phyloP scores from a whole-genome alignment of 78 protist species.

The Emiliania huxleyi region DNA sequence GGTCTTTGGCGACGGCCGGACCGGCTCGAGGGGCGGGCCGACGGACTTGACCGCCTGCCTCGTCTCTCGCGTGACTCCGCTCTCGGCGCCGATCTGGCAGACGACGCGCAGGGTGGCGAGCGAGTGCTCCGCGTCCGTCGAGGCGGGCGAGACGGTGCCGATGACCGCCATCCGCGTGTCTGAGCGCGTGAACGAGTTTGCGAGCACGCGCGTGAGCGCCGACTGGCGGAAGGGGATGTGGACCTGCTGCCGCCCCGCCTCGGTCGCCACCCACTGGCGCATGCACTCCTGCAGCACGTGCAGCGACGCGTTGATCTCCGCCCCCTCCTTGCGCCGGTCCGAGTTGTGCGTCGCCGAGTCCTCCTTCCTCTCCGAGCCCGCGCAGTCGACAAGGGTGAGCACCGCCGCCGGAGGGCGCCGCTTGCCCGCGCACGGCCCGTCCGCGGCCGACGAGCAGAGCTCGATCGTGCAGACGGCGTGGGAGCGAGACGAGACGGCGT shows the following conservation, averaged over 20 bases:
- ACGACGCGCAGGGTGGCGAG: conserved; percentile 16
- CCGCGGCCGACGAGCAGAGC: not conserved
- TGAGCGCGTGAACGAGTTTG: not conserved
- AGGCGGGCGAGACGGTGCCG: conserved; percentile 42
- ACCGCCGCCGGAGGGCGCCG: not conserved
- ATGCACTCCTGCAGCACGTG: conserved; percentile 42
- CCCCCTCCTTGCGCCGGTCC: conserved; percentile 36
- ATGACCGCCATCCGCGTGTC: conserved; percentile 12
- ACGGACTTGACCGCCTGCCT: not conserved
- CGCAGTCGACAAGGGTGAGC: conserved; percentile 24
- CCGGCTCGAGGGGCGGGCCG: too few species aligned
- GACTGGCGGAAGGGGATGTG: conserved; percentile 32
- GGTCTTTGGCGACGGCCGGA: not conserved
- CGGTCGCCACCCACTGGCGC: not conserved
- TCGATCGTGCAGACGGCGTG: conserved; percentile 34
- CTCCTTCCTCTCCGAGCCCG: conserved; percentile 37
- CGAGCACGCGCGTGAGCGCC: conserved; percentile 35
- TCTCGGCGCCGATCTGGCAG: not conserved
- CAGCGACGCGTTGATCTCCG: conserved; percentile 46
- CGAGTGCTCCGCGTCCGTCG: conserved; percentile 40
- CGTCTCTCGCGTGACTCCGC: not conserved
- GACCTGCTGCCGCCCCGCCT: not conserved
- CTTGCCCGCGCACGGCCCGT: not conserved
- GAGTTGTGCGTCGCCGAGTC: conserved; percentile 30
- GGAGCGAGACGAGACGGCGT: conserved; percentile 37